phyloP scores from a whole-genome alignment of 1,284 basidiomycete genomes.

The Inonotus hispidus region DNA sequence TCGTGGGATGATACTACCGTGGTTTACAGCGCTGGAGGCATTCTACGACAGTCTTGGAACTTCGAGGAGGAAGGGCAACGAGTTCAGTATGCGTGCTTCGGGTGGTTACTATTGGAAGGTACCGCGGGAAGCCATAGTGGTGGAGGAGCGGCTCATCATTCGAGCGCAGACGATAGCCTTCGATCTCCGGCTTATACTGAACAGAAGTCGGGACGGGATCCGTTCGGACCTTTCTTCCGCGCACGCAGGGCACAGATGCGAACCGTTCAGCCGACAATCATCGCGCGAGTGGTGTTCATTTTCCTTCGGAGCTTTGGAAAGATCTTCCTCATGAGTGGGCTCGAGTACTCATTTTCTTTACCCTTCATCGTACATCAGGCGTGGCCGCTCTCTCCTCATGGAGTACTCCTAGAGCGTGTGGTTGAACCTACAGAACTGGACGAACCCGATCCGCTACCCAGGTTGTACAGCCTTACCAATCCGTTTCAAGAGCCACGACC shows the following conservation, averaged over 20 bases:
- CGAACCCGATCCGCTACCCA: conserved; percentile 58
- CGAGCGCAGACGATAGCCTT: conserved; percentile 27
- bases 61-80: conserved; percentile 66
- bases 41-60: conserved; percentile 71
- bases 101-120: conserved; percentile 40
- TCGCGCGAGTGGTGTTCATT: conserved; percentile 60
- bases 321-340: conserved; percentile 69
- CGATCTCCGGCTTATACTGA: conserved; percentile 30
- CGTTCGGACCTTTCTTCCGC: conserved; percentile 33
- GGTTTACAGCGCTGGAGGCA: conserved; percentile 62
- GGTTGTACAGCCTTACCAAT: conserved; percentile 72
- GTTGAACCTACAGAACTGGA: conserved; percentile 60
- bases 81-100: conserved; percentile 74
- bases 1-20: conserved; percentile 69
- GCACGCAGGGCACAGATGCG: conserved; percentile 25
- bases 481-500: conserved; percentile 72
- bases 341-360: conserved; percentile 73
- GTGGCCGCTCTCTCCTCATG: conserved; percentile 73
- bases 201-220: conserved; percentile 26
- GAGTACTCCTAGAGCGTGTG: conserved; percentile 74
- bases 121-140: neutral
- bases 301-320: conserved; percentile 73
- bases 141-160: conserved; percentile 24
- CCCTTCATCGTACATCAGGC: conserved; percentile 76
- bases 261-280: conserved; percentile 17